A percentile compares a stretch with the other conserved stretches of the same genome.
These are phyloP conservation scores for Rubia peregrina DNA, from an alignment of 305 asterid genomes.

Conservation along the genomic window DNA sequence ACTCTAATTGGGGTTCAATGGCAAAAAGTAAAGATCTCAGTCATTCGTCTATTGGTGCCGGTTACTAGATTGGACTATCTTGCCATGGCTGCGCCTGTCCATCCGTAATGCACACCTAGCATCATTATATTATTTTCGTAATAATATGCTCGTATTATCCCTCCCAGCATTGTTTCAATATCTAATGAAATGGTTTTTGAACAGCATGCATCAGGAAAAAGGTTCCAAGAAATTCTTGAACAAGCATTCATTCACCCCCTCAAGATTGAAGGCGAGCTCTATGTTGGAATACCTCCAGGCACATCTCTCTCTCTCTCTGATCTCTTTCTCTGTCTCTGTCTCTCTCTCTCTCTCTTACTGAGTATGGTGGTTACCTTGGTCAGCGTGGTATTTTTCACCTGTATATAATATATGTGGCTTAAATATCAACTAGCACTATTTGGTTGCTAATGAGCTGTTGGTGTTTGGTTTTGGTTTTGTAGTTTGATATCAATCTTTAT, in stretches of 20 bases:
- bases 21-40: background rate
- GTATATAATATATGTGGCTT: background rate
- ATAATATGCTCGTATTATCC: background rate
- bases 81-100: background rate
- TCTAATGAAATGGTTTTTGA: slow-evolving; percentile 12
- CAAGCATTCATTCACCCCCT: slow-evolving; percentile 79
- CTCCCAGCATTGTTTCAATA: background rate
- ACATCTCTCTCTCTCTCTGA: slow-evolving; percentile 18
- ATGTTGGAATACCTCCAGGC: slow-evolving; percentile 99
- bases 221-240: slow-evolving; percentile 86
- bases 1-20: background rate
- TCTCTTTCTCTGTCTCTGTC: background rate
- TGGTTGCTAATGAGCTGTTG: no score
- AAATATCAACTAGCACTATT: no score
- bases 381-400: background rate
- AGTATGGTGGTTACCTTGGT: background rate
- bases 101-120: background rate
- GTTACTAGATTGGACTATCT: background rate
- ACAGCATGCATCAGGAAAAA: slow-evolving; percentile 80
- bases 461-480: no score
- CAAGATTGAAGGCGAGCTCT: slow-evolving; percentile 75
- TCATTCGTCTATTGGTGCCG: background rate
- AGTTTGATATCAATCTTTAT: background rate
- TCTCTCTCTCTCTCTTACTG: background rate
- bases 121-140: slow-evolving; percentile 1